Percentiles rank a stretch among this genome's conserved stretches.
Evolutionary conservation across 768 basidiomycete genomes (phyloP).

Genomic region (Russula emetica): DNA sequence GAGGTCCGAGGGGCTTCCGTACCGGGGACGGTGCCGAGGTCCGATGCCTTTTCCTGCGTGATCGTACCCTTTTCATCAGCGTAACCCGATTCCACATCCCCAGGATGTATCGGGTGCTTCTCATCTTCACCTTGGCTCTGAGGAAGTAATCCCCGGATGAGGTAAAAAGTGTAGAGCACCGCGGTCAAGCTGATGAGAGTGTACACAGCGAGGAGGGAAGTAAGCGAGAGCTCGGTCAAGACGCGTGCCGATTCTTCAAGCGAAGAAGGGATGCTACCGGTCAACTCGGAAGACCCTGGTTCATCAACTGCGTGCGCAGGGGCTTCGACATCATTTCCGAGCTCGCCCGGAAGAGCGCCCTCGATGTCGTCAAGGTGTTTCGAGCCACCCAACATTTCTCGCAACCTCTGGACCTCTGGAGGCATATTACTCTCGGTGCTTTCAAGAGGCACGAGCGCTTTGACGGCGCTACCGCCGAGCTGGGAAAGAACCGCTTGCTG

Average conservation of each 20-base stretch:
- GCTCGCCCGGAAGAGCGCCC: conserved; percentile 15
- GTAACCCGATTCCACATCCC: conserved; percentile 12
- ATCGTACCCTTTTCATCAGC: conserved; percentile 17
- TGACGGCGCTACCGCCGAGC: conserved; percentile 31
- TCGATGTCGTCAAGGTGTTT: conserved; percentile 29
- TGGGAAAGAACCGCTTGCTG: conserved; percentile 34
- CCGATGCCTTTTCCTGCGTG: conserved; percentile 4
- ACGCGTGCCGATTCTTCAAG: not conserved
- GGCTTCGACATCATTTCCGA: conserved; percentile 7
- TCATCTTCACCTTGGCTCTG: conserved; percentile 30
- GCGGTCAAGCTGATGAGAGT: conserved; percentile 30
- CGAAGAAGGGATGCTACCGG: not conserved
- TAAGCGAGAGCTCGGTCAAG: conserved; percentile 15
- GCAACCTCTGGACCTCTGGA: conserved; percentile 32
- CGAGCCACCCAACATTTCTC: conserved; percentile 29
- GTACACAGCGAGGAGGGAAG: conserved; percentile 19
- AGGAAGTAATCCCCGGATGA: conserved; percentile 22
- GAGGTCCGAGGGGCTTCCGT: not conserved
- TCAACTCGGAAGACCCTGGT: not conserved
- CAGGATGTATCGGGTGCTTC: conserved; percentile 17
- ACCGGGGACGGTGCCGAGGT: not conserved
- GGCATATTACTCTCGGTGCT: conserved; percentile 23
- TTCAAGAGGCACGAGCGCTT: conserved; percentile 33
- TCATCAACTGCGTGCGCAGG: conserved; percentile 11
- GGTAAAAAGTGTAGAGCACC: conserved; percentile 29